These are phyloP conservation scores for Emydomyces testavorans DNA, from an alignment of 2,329 filamentous ascomycete species.

Conservation along the genomic window DNA sequence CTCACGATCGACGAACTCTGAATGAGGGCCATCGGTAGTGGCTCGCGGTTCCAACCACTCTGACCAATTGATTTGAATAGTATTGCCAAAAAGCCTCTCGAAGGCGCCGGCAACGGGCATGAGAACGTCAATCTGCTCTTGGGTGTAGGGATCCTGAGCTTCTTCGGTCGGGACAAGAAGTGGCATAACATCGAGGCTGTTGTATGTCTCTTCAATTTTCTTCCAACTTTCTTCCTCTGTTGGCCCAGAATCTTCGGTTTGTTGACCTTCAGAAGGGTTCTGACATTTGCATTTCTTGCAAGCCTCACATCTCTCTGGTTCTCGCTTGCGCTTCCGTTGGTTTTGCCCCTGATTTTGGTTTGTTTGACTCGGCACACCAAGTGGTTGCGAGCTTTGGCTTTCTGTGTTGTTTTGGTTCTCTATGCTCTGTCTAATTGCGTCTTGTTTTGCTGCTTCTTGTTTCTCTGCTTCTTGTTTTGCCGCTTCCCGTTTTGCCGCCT, in stretches of 20 bases:
- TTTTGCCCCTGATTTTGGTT: too few species aligned
- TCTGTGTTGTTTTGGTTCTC: too few species aligned
- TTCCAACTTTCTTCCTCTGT: too few species aligned
- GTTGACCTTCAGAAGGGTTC: background rate
- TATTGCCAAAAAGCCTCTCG: background rate
- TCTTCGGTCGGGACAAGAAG: background rate
- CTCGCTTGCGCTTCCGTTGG: too few species aligned
- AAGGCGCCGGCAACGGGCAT: background rate
- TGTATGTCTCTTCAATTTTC: background rate
- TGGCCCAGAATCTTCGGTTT: background rate
- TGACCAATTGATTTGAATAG: background rate
- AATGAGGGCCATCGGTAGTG: background rate
- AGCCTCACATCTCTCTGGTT: too few species aligned
- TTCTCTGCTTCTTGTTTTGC: too few species aligned
- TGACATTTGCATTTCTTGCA: background rate
- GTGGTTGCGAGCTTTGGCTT: too few species aligned
- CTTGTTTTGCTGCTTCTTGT: too few species aligned
- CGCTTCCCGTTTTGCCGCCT: too few species aligned
- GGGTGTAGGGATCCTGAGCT: background rate
- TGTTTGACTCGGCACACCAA: too few species aligned
- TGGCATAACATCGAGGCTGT: background rate
- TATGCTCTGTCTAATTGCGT: too few species aligned
- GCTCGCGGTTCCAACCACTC: background rate
- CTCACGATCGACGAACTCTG: background rate
- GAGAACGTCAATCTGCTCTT: background rate